Conservation (phyloP, 345 rosid genomes). For the Moringa oleifera region DNA sequence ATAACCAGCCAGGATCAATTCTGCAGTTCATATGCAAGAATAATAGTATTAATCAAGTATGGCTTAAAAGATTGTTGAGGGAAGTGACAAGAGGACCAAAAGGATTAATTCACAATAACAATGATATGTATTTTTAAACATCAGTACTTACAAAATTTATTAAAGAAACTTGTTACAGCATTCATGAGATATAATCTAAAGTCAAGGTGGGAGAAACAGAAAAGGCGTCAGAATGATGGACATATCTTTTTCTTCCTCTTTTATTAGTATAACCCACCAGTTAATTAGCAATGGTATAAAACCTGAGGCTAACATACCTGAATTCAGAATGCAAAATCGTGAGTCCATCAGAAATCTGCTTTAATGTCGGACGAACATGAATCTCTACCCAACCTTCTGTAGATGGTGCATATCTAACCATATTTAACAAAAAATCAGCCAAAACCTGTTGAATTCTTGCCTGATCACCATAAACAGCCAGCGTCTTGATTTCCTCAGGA, state of each 20-base stretch:
- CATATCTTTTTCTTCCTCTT: neutral
- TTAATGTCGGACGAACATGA: conserved; percentile 56
- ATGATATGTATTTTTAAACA: too few relatives aligned
- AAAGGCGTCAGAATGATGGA: neutral
- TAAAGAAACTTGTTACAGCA: too few relatives aligned
- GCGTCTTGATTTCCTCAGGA: conserved; percentile 80
- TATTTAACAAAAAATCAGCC: conserved; percentile 84
- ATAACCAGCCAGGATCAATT: too few relatives aligned
- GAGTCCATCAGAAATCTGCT: conserved; percentile 48
- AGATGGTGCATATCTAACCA: conserved; percentile 73
- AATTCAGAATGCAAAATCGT: conserved; percentile 56
- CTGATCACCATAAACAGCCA: conserved; percentile 87
- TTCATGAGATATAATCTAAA: too few relatives aligned
- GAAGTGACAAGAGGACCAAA: too few relatives aligned
- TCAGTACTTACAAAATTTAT: too few relatives aligned
- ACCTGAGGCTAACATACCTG: conserved; percentile 40
- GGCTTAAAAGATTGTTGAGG: too few relatives aligned
- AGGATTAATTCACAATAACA: too few relatives aligned
- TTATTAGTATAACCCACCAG: too few relatives aligned
- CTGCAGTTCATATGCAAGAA: too few relatives aligned
- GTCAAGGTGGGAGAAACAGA: too few relatives aligned
- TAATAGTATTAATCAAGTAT: too few relatives aligned
- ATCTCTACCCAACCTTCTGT: conserved; percentile 90
- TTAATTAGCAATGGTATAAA: neutral
- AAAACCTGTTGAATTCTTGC: conserved; percentile 82